Evolutionary conservation across 2,329 filamentous ascomycete species (phyloP), one percentile per base, ranked within the genome.

Genomic region (Fusarium buxicola): DNA sequence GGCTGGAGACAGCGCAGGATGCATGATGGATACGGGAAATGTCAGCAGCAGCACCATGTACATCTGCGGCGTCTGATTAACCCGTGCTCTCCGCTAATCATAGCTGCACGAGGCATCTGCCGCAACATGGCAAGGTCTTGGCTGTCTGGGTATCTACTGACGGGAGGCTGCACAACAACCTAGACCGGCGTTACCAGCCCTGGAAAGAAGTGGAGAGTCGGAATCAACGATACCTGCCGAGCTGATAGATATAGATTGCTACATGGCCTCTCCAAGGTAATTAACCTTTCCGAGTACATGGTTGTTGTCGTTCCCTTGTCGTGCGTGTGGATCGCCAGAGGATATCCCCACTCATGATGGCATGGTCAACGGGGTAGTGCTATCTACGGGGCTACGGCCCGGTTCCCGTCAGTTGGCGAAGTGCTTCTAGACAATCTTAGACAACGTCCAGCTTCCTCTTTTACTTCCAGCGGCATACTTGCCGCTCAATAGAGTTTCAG

Each of bases 371-470:
- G 34, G 39, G 8, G 51, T 51, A 56, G 32, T 28, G 24, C 25
- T 32, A 16, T 44, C 31, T 12, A 30, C 58, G 59, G 53, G 41
- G 58, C 59, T 12, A 30, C 59, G 59, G 53, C 46, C 59, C 59
- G 61, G 18, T 6, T 30, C 2, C 61, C 62, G 61, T 39, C 58
- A 44, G 30, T 8, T 15, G 11, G 18, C 18, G 25, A 31, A 13
- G 30, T 31, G 48, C 30, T 52, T 41, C 47, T 45, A 48, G 28
- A 16, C 39, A 46, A 43, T 40, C 41, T 41, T 45, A 30, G 52
- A 53, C 56, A 64, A 52, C 41, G 40, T 47, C 18, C 24, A 60
- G 48, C 62, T 65, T 65, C 62, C 62, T 47, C 7, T 41, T 65
- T 50, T 2, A 40, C 15, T 21, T 24, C 25, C 49, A 63, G 54